These are phyloP conservation scores for Chrysophaeum taylorii DNA, from an alignment of 352 stramenopile genomes.

Conservation along the genomic window DNA sequence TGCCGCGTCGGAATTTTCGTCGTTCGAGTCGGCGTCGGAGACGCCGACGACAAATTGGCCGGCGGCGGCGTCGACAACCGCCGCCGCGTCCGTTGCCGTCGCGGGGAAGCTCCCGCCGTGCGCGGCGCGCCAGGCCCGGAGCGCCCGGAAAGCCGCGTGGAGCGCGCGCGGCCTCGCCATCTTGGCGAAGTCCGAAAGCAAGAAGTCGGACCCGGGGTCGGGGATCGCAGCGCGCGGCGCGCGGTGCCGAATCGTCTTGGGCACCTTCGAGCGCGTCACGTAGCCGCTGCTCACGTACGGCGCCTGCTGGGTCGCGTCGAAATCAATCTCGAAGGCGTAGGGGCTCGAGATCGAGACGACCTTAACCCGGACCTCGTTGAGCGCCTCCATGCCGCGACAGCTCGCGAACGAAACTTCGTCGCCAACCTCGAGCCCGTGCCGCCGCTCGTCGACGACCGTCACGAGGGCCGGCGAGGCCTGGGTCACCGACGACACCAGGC, in stretches of 20 bases:
- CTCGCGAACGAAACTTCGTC: slow-evolving; percentile 90
- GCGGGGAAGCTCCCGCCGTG: slow-evolving; percentile 61
- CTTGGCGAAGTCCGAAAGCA: slow-evolving; percentile 96
- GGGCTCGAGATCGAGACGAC: not conserved
- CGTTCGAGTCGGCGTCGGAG: slow-evolving; percentile 53
- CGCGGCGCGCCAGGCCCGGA: slow-evolving; percentile 48
- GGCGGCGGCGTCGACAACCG: slow-evolving; percentile 74
- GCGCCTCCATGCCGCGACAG: slow-evolving; percentile 73
- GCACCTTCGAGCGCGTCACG: slow-evolving; percentile 86
- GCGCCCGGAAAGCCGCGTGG: slow-evolving; percentile 46
- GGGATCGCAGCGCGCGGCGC: slow-evolving; percentile 64
- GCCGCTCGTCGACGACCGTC: slow-evolving; percentile 92
- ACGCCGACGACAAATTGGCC: slow-evolving; percentile 63
- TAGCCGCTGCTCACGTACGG: slow-evolving; percentile 60
- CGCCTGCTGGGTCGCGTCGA: slow-evolving; percentile 27
- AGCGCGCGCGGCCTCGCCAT: slow-evolving; percentile 66
- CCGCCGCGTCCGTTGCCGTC: slow-evolving; percentile 64
- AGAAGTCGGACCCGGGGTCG: slow-evolving; percentile 81
- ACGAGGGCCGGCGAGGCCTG: slow-evolving; percentile 62
- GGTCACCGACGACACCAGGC: slow-evolving; percentile 82
- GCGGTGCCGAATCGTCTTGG: slow-evolving; percentile 80
- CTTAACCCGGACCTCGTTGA: slow-evolving; percentile 35
- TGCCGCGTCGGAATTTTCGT: slow-evolving; percentile 47
- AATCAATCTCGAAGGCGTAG: slow-evolving; percentile 8
- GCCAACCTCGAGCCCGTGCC: slow-evolving; percentile 89